Percentiles rank a stretch among this genome's conserved stretches.
Conservation (phyloP, 2,329 filamentous ascomycete genomes). For the Stagonosporopsis rhizophila region DNA sequence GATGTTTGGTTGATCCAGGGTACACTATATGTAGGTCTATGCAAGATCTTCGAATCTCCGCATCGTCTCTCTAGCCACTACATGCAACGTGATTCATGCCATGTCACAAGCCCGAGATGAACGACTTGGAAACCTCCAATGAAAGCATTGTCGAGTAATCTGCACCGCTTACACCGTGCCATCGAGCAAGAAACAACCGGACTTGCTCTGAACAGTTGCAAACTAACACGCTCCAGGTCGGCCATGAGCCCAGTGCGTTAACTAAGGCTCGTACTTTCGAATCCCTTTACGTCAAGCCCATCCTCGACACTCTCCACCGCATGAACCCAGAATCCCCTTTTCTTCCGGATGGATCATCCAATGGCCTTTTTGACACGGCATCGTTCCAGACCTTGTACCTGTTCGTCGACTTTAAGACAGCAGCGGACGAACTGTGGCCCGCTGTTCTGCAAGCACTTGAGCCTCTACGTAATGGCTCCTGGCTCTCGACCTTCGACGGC, state of each 20-base stretch:
- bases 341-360: conserved; percentile 54
- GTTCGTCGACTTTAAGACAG: conserved; percentile 70
- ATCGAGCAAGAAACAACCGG: background rate
- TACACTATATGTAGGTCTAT: conserved; percentile 58
- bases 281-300: conserved; percentile 66
- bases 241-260: conserved; percentile 62
- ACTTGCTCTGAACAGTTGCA: no score
- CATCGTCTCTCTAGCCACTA: background rate
- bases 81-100: background rate
- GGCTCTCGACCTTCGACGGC: conserved; percentile 61
- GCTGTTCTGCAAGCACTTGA: conserved; percentile 63
- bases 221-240: conserved; percentile 52
- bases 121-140: no score
- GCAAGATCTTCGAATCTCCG: background rate
- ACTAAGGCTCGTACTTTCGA: conserved; percentile 61
- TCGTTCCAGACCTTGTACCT: conserved; percentile 66
- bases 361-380: conserved; percentile 69
- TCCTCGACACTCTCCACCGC: conserved; percentile 61
- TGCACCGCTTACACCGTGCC: no score
- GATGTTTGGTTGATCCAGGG: conserved; percentile 67
- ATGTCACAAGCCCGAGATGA: background rate
- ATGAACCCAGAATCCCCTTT: conserved; percentile 64
- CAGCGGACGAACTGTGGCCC: conserved; percentile 62
- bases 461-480: conserved; percentile 62
- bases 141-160: no score